Percentiles rank a stretch among this genome's conserved stretches.
phyloP scores from a whole-genome alignment of 805 yeast genomes.

The Lipomyces mesembrius region DNA sequence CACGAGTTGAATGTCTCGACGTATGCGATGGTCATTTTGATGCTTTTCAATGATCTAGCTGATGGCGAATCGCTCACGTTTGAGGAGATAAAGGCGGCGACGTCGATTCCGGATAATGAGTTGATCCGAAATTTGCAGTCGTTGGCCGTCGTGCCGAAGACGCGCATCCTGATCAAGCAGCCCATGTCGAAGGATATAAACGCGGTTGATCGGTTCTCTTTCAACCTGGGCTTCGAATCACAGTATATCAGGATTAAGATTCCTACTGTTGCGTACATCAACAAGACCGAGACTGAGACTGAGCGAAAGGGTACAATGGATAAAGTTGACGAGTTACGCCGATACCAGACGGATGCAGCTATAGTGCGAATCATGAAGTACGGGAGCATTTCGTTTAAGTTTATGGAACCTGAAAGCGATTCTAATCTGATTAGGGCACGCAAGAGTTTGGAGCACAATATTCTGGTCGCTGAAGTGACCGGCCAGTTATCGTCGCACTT shows the following conservation, averaged over 20 bases:
- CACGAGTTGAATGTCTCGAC: conserved; percentile 84
- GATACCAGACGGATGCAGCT: conserved; percentile 78
- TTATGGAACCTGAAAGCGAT: not conserved
- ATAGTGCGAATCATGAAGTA: conserved; percentile 83
- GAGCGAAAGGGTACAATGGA: conserved; percentile 58
- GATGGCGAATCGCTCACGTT: conserved; percentile 55
- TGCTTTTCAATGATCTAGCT: conserved; percentile 66
- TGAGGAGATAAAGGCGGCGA: conserved; percentile 64
- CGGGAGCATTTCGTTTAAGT: not conserved
- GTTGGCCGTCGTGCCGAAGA: conserved; percentile 79
- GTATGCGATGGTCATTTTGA: conserved; percentile 75
- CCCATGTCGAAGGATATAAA: conserved; percentile 78
- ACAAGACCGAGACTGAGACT: conserved; percentile 54
- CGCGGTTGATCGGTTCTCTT: conserved; percentile 62
- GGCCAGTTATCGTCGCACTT: conserved; percentile 66
- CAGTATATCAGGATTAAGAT: conserved; percentile 74
- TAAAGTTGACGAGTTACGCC: conserved; percentile 65
- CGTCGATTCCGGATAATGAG: conserved; percentile 75
- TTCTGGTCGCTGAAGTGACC: conserved; percentile 67
- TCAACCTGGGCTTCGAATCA: conserved; percentile 71
- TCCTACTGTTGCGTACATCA: conserved; percentile 59
- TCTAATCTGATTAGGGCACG: conserved; percentile 48
- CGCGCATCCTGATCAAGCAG: conserved; percentile 70
- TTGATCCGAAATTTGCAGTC: conserved; percentile 79
- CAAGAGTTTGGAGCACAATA: conserved; percentile 63